phyloP scores from a whole-genome alignment of 2,329 filamentous ascomycete species.

The Scedosporium aurantiacum region DNA sequence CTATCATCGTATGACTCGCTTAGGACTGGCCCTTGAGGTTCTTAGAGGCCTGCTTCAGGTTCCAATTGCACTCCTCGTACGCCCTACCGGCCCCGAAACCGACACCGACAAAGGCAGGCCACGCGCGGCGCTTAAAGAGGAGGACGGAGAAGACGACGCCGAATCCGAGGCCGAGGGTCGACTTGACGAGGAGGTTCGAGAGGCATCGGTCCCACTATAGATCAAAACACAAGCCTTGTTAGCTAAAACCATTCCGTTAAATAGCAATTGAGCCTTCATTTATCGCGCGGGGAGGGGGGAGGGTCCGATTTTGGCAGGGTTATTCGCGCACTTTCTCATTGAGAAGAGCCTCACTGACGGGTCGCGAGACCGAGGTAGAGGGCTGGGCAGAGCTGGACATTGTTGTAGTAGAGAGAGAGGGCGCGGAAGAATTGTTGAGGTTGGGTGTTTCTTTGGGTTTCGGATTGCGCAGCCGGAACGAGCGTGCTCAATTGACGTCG shows the following conservation, averaged over 20 bases:
- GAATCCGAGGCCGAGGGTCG: slow-evolving; percentile 88
- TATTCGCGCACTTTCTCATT: slow-evolving; percentile 80
- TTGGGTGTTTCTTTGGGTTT: not conserved
- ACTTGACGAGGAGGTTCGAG: slow-evolving; percentile 94
- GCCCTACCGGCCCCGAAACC: slow-evolving; percentile 94
- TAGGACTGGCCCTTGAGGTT: slow-evolving; percentile 40
- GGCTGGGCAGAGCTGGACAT: slow-evolving; percentile 44
- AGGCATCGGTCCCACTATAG: slow-evolving; percentile 93
- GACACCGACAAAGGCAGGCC: slow-evolving; percentile 89
- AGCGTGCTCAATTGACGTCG: slow-evolving; percentile 3
- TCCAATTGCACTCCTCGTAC: slow-evolving; percentile 96
- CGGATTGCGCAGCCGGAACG: not conserved
- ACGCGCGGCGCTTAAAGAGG: slow-evolving; percentile 93
- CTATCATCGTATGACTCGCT: not conserved
- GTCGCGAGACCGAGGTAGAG: slow-evolving; percentile 52
- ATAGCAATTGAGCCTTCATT: not conserved
- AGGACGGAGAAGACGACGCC: slow-evolving; percentile 98
- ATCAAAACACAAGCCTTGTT: slow-evolving; percentile 14
- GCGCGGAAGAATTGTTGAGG: not conserved
- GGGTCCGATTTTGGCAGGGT: not conserved
- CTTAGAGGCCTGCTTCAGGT: slow-evolving; percentile 49
- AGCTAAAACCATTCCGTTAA: slow-evolving; percentile 2
- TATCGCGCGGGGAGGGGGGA: not conserved
- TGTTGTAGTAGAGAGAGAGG: slow-evolving; percentile 14
- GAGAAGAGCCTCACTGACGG: slow-evolving; percentile 92